A percentile compares a stretch with the other conserved stretches of the same genome.
Conservation (phyloP, 139 green algal genomes). For the Marvania coccoides region DNA sequence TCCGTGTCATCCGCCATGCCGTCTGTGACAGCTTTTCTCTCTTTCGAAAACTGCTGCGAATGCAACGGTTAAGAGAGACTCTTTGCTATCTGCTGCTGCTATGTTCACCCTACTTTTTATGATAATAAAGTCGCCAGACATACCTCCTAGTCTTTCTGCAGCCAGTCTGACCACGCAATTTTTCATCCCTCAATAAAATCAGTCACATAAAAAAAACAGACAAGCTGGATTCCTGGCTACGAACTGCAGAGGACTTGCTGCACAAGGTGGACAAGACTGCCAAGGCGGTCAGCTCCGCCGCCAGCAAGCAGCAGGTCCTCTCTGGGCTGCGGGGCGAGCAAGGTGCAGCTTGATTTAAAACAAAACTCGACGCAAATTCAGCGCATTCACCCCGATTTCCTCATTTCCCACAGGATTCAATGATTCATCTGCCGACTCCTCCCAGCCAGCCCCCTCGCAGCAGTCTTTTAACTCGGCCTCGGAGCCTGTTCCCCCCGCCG, state of each 20-base stretch:
- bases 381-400: no score
- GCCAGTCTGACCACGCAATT: no score
- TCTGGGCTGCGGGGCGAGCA: not conserved
- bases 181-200: no score
- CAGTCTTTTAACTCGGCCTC: no score
- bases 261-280: slow-evolving; percentile 61
- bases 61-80: not conserved
- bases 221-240: slow-evolving; percentile 31
- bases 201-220: not conserved
- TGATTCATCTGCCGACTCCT: no score
- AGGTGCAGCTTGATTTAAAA: not conserved
- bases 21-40: not conserved
- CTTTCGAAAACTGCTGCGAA: not conserved
- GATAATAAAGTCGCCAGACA: no score
- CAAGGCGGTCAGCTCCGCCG: slow-evolving; percentile 11
- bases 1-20: not conserved
- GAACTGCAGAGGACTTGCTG: slow-evolving; percentile 49
- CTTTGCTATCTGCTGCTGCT: not conserved
- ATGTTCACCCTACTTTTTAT: no score
- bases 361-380: no score
- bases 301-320: not conserved
- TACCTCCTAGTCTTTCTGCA: no score
- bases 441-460: no score
- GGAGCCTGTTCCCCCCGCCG: no score
- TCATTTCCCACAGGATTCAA: no score